phyloP scores from a whole-genome alignment of 495 filamentous ascomycete species.

The Penicillium angulare region DNA sequence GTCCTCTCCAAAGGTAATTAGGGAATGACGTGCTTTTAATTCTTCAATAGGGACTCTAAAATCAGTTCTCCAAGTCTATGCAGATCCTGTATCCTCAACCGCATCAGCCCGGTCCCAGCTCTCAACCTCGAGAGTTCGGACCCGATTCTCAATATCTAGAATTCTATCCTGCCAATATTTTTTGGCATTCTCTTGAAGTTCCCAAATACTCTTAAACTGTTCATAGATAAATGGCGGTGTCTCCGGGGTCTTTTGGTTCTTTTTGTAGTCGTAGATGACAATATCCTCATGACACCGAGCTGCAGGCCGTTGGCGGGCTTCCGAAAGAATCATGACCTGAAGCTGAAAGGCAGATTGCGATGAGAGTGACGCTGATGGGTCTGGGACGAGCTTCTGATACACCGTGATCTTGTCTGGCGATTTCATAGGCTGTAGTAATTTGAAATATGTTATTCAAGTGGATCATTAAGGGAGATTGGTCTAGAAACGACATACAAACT shows the following conservation, averaged over 20 bases:
- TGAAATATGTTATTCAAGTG: conserved; percentile 1
- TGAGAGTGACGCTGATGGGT: conserved; percentile 39
- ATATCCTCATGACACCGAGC: conserved; percentile 80
- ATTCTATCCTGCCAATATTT: conserved; percentile 47
- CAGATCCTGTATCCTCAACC: conserved; percentile 66
- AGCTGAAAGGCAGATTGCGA: conserved; percentile 54
- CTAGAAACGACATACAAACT: conserved; percentile 65
- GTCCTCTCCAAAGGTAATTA: too few species aligned
- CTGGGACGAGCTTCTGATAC: conserved; percentile 74
- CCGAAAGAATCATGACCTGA: conserved; percentile 69
- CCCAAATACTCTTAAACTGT: conserved; percentile 63
- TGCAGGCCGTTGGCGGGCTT: conserved; percentile 73
- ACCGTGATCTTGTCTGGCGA: conserved; percentile 86
- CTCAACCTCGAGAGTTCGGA: conserved; percentile 62
- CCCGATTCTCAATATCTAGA: conserved; percentile 50
- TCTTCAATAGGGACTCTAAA: too few species aligned
- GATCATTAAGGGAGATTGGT: not conserved
- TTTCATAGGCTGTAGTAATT: conserved; percentile 69
- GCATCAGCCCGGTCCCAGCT: conserved; percentile 75
- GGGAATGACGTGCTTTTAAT: too few species aligned
- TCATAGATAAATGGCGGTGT: conserved; percentile 67
- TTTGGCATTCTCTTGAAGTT: conserved; percentile 63
- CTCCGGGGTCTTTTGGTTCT: conserved; percentile 44
- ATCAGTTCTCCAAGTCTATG: conserved; percentile 16
- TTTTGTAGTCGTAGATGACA: conserved; percentile 79